Conservation (phyloP, 331 rosid species). For the Erythrophleum ivorense region DNA sequence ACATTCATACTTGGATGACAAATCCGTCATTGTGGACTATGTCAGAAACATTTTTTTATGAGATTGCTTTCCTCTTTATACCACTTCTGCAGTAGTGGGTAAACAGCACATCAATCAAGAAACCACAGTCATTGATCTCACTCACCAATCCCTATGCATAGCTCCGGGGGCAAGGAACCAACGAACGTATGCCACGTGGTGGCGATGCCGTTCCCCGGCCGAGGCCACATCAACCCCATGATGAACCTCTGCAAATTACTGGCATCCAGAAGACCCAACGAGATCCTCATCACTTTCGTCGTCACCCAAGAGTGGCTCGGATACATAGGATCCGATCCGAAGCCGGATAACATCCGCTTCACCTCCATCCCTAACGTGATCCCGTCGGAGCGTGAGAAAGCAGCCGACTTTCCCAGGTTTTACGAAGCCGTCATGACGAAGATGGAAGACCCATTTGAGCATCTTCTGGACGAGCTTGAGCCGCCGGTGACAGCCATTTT, state of each 20-base stretch:
- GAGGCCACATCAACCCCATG: conserved; percentile 53
- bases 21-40: background rate
- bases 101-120: background rate
- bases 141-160: background rate
- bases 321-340: conserved; percentile 47
- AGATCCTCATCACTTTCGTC: conserved; percentile 41
- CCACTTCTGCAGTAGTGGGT: background rate
- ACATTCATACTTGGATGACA: background rate
- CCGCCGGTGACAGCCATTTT: conserved; percentile 48
- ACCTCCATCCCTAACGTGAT: conserved; percentile 44
- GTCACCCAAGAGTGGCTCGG: conserved; percentile 59
- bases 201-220: conserved; percentile 47
- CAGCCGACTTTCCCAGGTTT: conserved; percentile 52
- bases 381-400: conserved; percentile 45
- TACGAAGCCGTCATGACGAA: conserved; percentile 51
- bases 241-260: conserved; percentile 52
- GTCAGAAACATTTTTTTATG: background rate
- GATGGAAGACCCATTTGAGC: conserved; percentile 59
- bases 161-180: background rate
- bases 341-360: conserved; percentile 44
- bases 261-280: conserved; percentile 15
- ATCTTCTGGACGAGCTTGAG: conserved; percentile 48
- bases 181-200: conserved; percentile 38
- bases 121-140: background rate
- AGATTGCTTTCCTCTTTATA: background rate